Evolutionary conservation across 192 early-diverging fungal species (phyloP), one percentile per base, ranked within the genome.

Genomic region (Entomortierella parvispora): DNA sequence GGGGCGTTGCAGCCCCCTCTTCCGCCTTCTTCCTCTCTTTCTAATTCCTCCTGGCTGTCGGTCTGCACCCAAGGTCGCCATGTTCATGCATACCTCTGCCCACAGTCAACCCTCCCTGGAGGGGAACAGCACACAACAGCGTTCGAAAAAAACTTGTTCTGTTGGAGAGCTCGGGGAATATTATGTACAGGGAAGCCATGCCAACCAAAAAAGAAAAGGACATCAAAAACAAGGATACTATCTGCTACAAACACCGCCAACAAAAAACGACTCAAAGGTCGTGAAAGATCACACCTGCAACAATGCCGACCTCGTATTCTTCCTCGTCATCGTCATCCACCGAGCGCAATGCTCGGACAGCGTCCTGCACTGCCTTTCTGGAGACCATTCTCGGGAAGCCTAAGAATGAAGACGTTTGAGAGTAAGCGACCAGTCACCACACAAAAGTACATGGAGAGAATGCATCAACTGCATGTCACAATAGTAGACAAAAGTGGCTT

Each of bases 211-310:
- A 40, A 40, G 37, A 40, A 40, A 40, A 40, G 12, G 7, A 40
- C 12, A 40, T 40, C 37, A 40, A 40, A 40, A 40, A 57, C 55
- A 57, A 31, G n/a, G 29, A 22, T 32, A 28, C 14, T 28, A 43
- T 42, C 37, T 43, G 11, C 46, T 5, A 33, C 43, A 26, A 28
- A 17, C 2, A n/a, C n/a, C n/a, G n/a, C n/a, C n/a, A n/a, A n/a
- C n/a, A n/a, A 10, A 15, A 14, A 11, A n/a, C 18, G 25, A 1
- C 43, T 60, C 32, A 77, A 23, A 77, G 54, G 2, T 68, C 65
- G 32, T 77, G 74, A 60, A 77, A 77, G 15, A 77, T 63, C 22
- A 68, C 74, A 18, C 74, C 74, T 23, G 74, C 65, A 42, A 77
- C 74, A 49, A 77, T 77, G 29, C 34, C 42, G 26, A 65, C 28